Evolutionary conservation across 768 basidiomycete species (phyloP).

Genomic region (Favolaschia claudopus): DNA sequence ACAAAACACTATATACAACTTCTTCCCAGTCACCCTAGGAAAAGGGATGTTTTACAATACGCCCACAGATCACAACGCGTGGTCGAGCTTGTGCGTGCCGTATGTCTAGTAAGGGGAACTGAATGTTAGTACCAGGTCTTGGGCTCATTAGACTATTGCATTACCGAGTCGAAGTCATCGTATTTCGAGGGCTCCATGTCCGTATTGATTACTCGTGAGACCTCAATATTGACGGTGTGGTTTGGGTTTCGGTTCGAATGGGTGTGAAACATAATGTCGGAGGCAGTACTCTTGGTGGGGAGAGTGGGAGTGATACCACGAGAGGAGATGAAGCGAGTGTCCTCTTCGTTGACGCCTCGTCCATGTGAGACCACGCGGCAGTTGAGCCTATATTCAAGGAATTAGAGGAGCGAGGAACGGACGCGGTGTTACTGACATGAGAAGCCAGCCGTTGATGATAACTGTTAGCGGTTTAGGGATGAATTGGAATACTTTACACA

Average conservation of each 20-base stretch:
- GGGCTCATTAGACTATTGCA: no score
- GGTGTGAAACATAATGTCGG: background rate
- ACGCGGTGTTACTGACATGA: constrained; percentile 26
- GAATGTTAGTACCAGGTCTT: no score
- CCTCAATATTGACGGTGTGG: constrained; percentile 5
- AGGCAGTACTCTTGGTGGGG: background rate
- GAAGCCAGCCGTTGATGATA: constrained; percentile 33
- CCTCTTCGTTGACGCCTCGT: constrained; percentile 28
- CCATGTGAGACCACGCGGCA: constrained; percentile 27
- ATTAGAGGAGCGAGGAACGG: background rate
- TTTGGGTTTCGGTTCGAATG: background rate
- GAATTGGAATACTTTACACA: no score
- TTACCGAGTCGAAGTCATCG: background rate
- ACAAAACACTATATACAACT: no score
- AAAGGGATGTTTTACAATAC: no score
- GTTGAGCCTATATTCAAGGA: constrained; percentile 27
- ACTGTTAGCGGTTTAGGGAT: constrained; percentile 13
- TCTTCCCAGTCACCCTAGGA: no score
- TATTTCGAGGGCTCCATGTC: background rate
- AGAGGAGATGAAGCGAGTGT: constrained; percentile 1
- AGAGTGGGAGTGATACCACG: background rate
- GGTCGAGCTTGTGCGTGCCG: background rate
- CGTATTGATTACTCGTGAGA: background rate
- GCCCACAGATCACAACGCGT: background rate
- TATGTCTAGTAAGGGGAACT: background rate